A percentile compares a stretch with the other conserved stretches of the same genome.
phyloP scores from a whole-genome alignment of 495 filamentous ascomycete genomes.

The Hyaloscypha variabilis region DNA sequence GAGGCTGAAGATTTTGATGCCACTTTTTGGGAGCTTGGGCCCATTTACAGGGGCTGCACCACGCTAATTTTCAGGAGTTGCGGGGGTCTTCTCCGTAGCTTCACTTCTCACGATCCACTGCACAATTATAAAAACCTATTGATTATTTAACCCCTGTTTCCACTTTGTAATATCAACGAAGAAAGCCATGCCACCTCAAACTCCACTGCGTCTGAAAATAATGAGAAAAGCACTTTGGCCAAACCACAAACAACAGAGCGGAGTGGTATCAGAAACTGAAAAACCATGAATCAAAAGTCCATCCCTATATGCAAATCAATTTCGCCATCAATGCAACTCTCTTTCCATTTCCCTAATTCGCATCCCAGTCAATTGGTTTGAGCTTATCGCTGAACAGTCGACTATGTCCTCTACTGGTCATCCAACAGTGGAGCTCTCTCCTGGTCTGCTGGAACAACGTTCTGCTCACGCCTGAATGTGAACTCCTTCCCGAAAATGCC shows the following conservation, averaged over 20 bases:
- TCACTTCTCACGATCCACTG: background rate
- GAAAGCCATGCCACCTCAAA: background rate
- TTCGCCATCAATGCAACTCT: constrained; percentile 13
- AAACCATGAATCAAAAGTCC: background rate
- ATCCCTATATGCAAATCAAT: constrained; percentile 8
- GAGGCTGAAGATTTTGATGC: background rate
- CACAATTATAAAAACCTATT: background rate
- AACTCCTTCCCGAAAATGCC: constrained; percentile 57
- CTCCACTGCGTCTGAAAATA: background rate
- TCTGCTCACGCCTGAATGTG: constrained; percentile 33
- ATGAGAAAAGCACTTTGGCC: background rate
- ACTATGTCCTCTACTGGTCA: constrained; percentile 14
- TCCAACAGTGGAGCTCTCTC: constrained; percentile 55
- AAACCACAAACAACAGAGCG: constrained; percentile 2
- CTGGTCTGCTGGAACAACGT: constrained; percentile 38
- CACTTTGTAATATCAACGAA: background rate
- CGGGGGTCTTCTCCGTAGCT: background rate
- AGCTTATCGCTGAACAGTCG: constrained; percentile 4
- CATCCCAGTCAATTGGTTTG: background rate
- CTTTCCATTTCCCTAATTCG: background rate
- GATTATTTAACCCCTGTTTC: background rate
- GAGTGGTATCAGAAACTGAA: constrained; percentile 11
- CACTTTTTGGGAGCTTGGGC: constrained; percentile 15
- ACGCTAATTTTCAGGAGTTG: background rate
- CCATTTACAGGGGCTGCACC: constrained; percentile 3